Evolutionary conservation across 345 rosid genomes (phyloP).

Genomic region (Murraya paniculata): DNA sequence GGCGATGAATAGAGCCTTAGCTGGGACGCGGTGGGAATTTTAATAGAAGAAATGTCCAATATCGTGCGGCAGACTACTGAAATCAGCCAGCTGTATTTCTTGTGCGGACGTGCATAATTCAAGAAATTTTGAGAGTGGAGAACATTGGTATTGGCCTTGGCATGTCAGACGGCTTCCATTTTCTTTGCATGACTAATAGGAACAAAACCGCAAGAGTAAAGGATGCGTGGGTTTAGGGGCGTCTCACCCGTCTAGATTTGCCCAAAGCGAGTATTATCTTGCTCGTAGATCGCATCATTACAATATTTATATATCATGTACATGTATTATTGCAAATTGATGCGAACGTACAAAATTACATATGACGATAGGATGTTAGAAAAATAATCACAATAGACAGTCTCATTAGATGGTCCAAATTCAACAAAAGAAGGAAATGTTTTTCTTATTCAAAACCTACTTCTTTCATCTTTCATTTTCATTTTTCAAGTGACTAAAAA

Average conservation of each 20-base stretch:
- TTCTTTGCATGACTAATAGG: background rate
- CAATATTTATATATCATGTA: too few species aligned
- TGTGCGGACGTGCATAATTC: background rate
- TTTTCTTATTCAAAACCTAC: background rate
- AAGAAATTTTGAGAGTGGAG: background rate
- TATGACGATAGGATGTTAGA: too few species aligned
- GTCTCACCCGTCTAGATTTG: too few species aligned
- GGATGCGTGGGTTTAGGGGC: too few species aligned
- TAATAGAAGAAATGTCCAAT: background rate
- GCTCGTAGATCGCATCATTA: too few species aligned
- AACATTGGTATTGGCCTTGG: background rate
- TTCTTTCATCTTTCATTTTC: background rate
- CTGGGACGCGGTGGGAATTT: constrained; percentile 16
- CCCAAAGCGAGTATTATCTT: too few species aligned
- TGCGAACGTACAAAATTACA: too few species aligned
- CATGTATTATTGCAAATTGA: too few species aligned
- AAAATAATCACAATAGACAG: too few species aligned
- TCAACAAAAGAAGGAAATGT: background rate
- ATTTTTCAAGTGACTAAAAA: background rate
- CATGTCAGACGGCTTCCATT: background rate
- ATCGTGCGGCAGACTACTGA: constrained; percentile 14
- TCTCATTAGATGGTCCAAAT: too few species aligned
- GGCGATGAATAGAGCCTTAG: background rate
- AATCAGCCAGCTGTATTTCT: background rate
- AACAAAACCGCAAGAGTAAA: too few species aligned